Evolutionary conservation across 1,139 yeast genomes (phyloP).

Genomic region (Insectozyma bohioensis): DNA sequence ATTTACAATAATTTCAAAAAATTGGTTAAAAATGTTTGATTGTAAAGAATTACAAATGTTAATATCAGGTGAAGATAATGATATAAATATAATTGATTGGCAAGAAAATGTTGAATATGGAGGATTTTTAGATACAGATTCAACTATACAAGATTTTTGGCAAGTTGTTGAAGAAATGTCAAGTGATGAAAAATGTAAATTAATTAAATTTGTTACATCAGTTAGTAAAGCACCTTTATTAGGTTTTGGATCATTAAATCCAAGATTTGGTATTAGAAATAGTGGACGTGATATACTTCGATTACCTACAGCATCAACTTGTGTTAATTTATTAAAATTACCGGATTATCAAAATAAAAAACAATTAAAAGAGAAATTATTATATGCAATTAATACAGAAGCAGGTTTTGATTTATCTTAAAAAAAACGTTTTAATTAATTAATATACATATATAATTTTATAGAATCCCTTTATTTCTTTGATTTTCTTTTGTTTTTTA

Average conservation of each 20-base stretch:
- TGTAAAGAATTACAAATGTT: constrained; percentile 80
- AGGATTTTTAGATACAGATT: constrained; percentile 60
- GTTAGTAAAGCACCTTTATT: constrained; percentile 88
- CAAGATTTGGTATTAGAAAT: constrained; percentile 78
- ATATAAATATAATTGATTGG: constrained; percentile 72
- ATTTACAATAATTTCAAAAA: constrained; percentile 61
- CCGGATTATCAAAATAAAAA: constrained; percentile 76
- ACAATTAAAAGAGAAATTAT: constrained; percentile 57
- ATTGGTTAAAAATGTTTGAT: constrained; percentile 84
- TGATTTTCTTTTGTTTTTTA: constrained; percentile 31
- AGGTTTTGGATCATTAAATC: constrained; percentile 75
- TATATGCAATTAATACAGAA: constrained; percentile 75
- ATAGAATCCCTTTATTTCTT: background rate
- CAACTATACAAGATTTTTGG: constrained; percentile 69
- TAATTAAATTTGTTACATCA: constrained; percentile 86
- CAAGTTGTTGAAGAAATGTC: constrained; percentile 69
- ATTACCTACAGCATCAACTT: constrained; percentile 90
- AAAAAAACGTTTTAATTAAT: background rate
- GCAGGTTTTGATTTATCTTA: constrained; percentile 82
- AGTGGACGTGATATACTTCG: constrained; percentile 57
- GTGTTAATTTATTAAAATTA: constrained; percentile 80
- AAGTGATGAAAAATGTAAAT: constrained; percentile 56
- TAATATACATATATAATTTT: constrained; percentile 1
- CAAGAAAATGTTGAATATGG: constrained; percentile 61
- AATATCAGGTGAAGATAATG: constrained; percentile 68